Evolutionary conservation across 2,329 filamentous ascomycete species (phyloP).

Genomic region (Tolypocladium inflatum): DNA sequence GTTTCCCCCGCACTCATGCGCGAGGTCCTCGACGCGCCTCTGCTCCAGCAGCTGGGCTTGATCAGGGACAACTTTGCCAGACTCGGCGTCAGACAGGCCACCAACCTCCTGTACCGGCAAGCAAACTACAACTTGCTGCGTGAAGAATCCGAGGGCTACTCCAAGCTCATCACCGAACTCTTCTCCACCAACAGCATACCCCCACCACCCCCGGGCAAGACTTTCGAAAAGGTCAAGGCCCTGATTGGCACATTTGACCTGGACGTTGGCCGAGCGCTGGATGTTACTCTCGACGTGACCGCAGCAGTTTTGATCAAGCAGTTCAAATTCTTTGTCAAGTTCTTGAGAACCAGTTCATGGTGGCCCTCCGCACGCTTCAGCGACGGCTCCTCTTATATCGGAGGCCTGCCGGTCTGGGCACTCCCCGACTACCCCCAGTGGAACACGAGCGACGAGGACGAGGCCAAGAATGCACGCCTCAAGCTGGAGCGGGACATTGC

Average conservation of each 20-base stretch:
- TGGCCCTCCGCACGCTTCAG: conserved; percentile 64
- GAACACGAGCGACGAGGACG: conserved; percentile 59
- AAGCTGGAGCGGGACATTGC: conserved; percentile 57
- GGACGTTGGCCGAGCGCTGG: conserved; percentile 87
- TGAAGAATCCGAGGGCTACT: conserved; percentile 94
- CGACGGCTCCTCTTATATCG: conserved; percentile 32
- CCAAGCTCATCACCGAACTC: conserved; percentile 90
- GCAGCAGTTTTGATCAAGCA: conserved; percentile 90
- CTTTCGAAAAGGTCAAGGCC: conserved; percentile 86
- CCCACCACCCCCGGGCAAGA: conserved; percentile 65
- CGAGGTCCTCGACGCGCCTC: conserved; percentile 67
- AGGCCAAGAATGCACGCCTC: conserved; percentile 42
- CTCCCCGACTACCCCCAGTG: conserved; percentile 59
- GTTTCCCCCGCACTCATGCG: conserved; percentile 68
- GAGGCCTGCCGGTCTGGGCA: conserved; percentile 78
- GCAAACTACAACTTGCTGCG: conserved; percentile 93
- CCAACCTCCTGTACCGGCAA: conserved; percentile 87
- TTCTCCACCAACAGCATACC: conserved; percentile 77
- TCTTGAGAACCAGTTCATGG: conserved; percentile 88
- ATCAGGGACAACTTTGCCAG: conserved; percentile 78
- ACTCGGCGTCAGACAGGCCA: conserved; percentile 80
- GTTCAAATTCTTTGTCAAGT: conserved; percentile 87
- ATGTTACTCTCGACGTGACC: conserved; percentile 91
- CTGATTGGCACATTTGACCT: conserved; percentile 95
- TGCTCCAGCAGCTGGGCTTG: conserved; percentile 68